Evolutionary conservation across 2,329 filamentous ascomycete species (phyloP).

Genomic region (Dactylellina drechsleri): DNA sequence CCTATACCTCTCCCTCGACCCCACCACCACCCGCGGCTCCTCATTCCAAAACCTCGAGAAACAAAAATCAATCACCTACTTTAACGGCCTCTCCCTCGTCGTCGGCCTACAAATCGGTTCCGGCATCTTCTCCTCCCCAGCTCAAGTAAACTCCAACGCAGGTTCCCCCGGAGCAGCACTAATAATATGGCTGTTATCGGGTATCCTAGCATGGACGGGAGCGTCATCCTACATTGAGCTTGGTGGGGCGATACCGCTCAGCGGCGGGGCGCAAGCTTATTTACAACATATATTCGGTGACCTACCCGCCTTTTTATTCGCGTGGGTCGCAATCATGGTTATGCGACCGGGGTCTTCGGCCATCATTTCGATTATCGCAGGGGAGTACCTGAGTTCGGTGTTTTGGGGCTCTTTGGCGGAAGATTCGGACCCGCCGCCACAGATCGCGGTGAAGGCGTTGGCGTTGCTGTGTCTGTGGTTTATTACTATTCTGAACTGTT

Average conservation of each 20-base stretch:
- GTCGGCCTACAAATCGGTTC: slow-evolving; percentile 94
- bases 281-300: slow-evolving; percentile 96
- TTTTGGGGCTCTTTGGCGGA: slow-evolving; percentile 70
- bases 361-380: slow-evolving; percentile 97
- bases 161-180: slow-evolving; percentile 90
- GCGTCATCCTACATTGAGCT: slow-evolving; percentile 95
- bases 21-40: slow-evolving; percentile 64
- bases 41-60: slow-evolving; percentile 82
- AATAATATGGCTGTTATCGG: slow-evolving; percentile 90
- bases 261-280: slow-evolving; percentile 93
- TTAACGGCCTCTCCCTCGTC: slow-evolving; percentile 91
- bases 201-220: slow-evolving; percentile 94
- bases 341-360: slow-evolving; percentile 92
- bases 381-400: slow-evolving; percentile 77
- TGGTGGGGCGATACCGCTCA: slow-evolving; percentile 92
- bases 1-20: slow-evolving; percentile 84
- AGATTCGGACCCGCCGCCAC: slow-evolving; percentile 81
- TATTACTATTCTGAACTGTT: slow-evolving; percentile 86
- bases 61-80: slow-evolving; percentile 92
- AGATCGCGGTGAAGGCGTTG: slow-evolving; percentile 90
- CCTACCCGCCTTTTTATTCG: slow-evolving; percentile 90
- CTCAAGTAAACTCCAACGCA: slow-evolving; percentile 88
- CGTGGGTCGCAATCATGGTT: slow-evolving; percentile 93
- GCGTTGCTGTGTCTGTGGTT: slow-evolving; percentile 78
- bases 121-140: slow-evolving; percentile 94